Evolutionary conservation across 495 filamentous ascomycete genomes (phyloP), one percentile per base, ranked within the genome.

Genomic region (Podospora bellae-mahoneyi): DNA sequence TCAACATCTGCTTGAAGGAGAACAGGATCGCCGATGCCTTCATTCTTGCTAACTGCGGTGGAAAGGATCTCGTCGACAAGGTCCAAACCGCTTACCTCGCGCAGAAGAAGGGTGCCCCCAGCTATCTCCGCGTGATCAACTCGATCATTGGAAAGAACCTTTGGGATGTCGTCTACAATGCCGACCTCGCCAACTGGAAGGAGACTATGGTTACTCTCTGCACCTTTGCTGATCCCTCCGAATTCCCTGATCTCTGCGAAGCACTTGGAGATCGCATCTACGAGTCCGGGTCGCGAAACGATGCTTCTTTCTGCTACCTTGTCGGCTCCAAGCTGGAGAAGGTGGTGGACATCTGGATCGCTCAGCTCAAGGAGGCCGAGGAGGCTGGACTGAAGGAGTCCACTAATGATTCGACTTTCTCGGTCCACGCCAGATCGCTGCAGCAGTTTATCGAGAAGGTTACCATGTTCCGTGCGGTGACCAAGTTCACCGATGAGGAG

Each of bases 361-460:
- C 90, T 61, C 92, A 97, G 78, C 85, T 97, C 28, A 82, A 91
- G 65, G 92, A 97, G 77, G 83, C 85, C 5, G 95, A 97, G 77
- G 86, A 90, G 69, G 87, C 87, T 27, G 89, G 86, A 44, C 82
- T 93, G 69, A 84, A 92, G 67, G 83, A 89, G 58, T 82, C 85
- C 13, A 79, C 83, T 62, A 86, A 88, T 64, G 91, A 91, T 70
- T 92, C 91, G 20, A 89, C 85, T 66, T 99, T 97, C 81, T 96
- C 94, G 5, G 86, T 98, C 61, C 96, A 98, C 71, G 95, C 94
- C 62, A 87, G 88, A 66, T 89, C 91, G 57, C 80, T 99, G 65
- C 96, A 98, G 73, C 87, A 90, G 62, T 91, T 99, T 77, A 95
- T 99, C 68, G 95, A 99, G 81, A 99, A 98, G 82, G 95, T 99